Evolutionary conservation across 164 flowering plant species (phyloP), one percentile per base, ranked within the genome.

Genomic region (Echeveria elegans): DNA sequence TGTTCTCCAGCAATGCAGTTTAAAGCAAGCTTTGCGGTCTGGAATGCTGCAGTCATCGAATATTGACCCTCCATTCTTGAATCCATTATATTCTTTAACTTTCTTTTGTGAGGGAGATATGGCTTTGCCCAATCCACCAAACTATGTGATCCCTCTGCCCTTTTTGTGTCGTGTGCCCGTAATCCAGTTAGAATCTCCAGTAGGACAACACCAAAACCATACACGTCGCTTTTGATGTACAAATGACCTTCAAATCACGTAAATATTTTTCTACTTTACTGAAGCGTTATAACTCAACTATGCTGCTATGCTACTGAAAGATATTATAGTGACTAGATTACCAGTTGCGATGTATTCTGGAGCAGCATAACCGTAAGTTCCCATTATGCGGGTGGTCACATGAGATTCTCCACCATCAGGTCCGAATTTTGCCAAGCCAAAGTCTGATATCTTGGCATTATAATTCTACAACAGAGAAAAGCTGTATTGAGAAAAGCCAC

Each of bases 221-320:
- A 92, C 2, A 89, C 92, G 56, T 92, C 97, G 10, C 96, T 92
- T 79, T 88, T 92, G 36, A 92, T 82, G 45, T 92, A 89, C 72
- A 92, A 70, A 81, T 92, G 97, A 10, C 97, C 97, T 87, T 30
- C 4, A 56, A 50, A 50, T n/a, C 26, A 21, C 5, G n/a, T n/a
- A n/a, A n/a, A n/a, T n/a, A n/a, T n/a, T n/a, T n/a, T n/a, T n/a
- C n/a, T n/a, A n/a, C n/a, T n/a, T n/a, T n/a, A n/a, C n/a, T n/a
- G n/a, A n/a, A n/a, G n/a, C 3, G 37, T 34, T 34, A 34, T 34
- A 34, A 34, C 3, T 34, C 37, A 40, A 40, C 45, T 15, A 40
- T 40, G 45, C 2, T 2, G 15, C 15, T 14, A 40, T 40, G 11
- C 45, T 40, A 40, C 45, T 40, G 15, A 40, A 40, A 5, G 2